Base-by-base conservation (phyloP, 768 basidiomycete species). In the Suillus variegatus region DNA sequence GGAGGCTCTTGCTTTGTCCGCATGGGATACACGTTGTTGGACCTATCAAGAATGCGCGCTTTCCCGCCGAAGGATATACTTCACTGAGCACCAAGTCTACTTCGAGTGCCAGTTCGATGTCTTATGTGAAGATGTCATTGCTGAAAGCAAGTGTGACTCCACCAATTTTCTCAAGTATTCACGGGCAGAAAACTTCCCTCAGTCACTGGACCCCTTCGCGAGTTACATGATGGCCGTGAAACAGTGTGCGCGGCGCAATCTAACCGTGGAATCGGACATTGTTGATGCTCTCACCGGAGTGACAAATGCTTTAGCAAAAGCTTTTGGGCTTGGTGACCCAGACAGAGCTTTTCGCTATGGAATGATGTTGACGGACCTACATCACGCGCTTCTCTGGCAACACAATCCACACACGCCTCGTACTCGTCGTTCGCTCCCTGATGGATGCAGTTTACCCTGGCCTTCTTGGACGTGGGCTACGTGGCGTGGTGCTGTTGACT, bases 381-480 rank as follows among this genome's bases (percentile, higher is more conserved):
- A 73, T 16, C 32, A 64, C 22, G 64, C 65, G 13, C 36, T 73
- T 22, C 25, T 73, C 28, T 73, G 73, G 73, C 68, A 74, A 10
- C 72, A 73, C 25, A 70, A 56, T 20, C 57, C 71, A 3, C 47
- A 65, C n/a, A 25, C 63, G 10, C 28, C 52, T 8, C 69, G 67
- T 35, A 55, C 63, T 10, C 66, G 71, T 10, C 73, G 72, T 16
- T 51, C 51, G 28, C 28, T 14, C 2, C 41, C 61, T 13, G 32
- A 56, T 28, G 22, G 38, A 0, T 49, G 28, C 18, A n/a, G 38
- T 55, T 20, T 65, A 5, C 43, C 20, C 25, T 74, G 66, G 62
- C 72, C 73, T 10, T 72, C 73, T 8, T 73, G 72, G 72, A 65
- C 73, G 13, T 73, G 72, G 73, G 65, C 73, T 6, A 69, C 70